These are phyloP conservation scores for Xylariales sp. DNA, from an alignment of 2,329 filamentous ascomycete species.

Conservation along the genomic window DNA sequence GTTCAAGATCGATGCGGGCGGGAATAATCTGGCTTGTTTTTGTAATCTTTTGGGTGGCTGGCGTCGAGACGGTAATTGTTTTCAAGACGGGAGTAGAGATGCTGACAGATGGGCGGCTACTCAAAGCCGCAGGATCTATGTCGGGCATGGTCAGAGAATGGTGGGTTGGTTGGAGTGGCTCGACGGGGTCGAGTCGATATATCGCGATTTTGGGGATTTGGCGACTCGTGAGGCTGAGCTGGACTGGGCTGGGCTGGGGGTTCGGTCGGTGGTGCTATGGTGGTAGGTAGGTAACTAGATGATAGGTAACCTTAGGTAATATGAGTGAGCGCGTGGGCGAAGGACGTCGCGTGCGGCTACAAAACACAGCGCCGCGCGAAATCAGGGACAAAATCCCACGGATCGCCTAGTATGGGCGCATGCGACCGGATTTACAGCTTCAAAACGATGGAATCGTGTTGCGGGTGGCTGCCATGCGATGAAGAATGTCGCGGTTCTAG, in stretches of 20 bases:
- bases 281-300: neutral
- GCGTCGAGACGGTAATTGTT: constrained; percentile 64
- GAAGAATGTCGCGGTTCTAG: constrained; percentile 35
- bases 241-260: constrained; percentile 6
- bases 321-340: constrained; percentile 12
- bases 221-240: constrained; percentile 35
- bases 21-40: constrained; percentile 73
- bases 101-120: constrained; percentile 66
- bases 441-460: constrained; percentile 40
- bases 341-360: constrained; percentile 44
- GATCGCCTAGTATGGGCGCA: constrained; percentile 40
- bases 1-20: constrained; percentile 74
- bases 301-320: too few species aligned
- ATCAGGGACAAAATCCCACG: constrained; percentile 45
- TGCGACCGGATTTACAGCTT: constrained; percentile 43
- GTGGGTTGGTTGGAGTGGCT: constrained; percentile 38
- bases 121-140: constrained; percentile 76
- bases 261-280: neutral
- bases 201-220: constrained; percentile 33
- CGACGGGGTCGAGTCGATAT: constrained; percentile 43
- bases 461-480: constrained; percentile 41
- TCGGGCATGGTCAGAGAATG: constrained; percentile 66
- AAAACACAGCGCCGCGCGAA: constrained; percentile 46
- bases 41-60: constrained; percentile 61
- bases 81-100: constrained; percentile 71